A percentile compares a stretch with the other conserved stretches of the same genome.
phyloP scores from a whole-genome alignment of 148 eudicot genomes.

The Silene conica region DNA sequence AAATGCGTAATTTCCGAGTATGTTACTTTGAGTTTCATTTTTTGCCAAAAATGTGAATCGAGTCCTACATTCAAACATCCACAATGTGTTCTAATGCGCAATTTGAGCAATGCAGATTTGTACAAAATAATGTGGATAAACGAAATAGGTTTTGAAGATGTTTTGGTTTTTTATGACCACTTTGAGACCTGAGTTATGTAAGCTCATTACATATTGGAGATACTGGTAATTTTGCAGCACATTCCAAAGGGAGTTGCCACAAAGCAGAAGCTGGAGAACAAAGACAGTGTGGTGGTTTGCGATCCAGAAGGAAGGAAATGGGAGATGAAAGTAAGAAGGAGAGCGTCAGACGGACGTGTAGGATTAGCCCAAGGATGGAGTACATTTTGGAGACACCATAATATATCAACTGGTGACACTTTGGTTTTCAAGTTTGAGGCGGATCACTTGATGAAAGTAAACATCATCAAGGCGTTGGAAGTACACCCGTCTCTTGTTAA shows the following conservation, averaged over 20 bases:
- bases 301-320: slow-evolving; percentile 20
- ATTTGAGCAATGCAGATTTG: too few relatives aligned
- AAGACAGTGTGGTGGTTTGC: slow-evolving; percentile 7
- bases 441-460: slow-evolving; percentile 21
- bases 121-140: too few relatives aligned
- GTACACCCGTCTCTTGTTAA: background rate
- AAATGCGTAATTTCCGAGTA: too few relatives aligned
- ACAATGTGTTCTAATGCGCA: too few relatives aligned
- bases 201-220: too few relatives aligned
- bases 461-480: slow-evolving; percentile 1
- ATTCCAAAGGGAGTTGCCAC: slow-evolving; percentile 22
- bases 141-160: too few relatives aligned
- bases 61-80: too few relatives aligned
- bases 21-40: too few relatives aligned
- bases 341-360: slow-evolving; percentile 25
- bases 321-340: slow-evolving; percentile 17
- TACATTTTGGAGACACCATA: slow-evolving; percentile 14
- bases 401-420: slow-evolving; percentile 21
- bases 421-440: slow-evolving; percentile 24
- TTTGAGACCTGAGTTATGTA: too few relatives aligned
- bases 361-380: slow-evolving; percentile 24
- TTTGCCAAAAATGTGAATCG: too few relatives aligned
- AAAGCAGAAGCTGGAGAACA: slow-evolving; percentile 14
- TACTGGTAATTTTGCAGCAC: slow-evolving; percentile 18
- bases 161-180: too few relatives aligned